phyloP scores from a whole-genome alignment of 2,329 filamentous ascomycete genomes.

The Fusarium sp. region DNA sequence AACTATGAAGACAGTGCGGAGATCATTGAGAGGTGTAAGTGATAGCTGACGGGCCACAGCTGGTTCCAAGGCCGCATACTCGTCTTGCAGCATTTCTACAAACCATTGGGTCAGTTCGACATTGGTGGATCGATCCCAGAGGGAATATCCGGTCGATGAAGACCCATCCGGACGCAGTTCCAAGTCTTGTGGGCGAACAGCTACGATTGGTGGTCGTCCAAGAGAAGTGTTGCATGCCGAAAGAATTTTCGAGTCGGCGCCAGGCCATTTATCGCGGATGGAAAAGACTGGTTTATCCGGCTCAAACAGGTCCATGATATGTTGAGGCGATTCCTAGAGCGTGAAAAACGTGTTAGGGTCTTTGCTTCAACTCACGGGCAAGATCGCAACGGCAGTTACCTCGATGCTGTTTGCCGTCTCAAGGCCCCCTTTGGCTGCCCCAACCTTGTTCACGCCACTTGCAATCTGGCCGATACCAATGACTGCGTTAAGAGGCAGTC shows the following conservation, averaged over 20 bases:
- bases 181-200: constrained; percentile 13
- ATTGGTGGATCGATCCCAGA: constrained; percentile 7
- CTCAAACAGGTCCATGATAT: constrained; percentile 12
- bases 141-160: neutral
- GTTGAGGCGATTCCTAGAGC: neutral
- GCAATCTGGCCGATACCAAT: constrained; percentile 2
- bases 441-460: constrained; percentile 7
- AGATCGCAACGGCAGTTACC: neutral
- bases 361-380: neutral
- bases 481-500: constrained; percentile 17
- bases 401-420: constrained; percentile 13
- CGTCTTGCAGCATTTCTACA: constrained; percentile 25
- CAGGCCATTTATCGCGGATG: constrained; percentile 19
- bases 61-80: constrained; percentile 12
- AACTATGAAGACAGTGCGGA: constrained; percentile 26
- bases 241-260: constrained; percentile 14
- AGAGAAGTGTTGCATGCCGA: neutral
- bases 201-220: neutral
- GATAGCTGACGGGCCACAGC: constrained; percentile 16
- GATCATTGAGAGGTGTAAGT: constrained; percentile 20
- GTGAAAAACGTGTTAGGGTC: neutral
- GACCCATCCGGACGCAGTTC: constrained; percentile 8
- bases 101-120: constrained; percentile 14
- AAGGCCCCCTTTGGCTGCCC: constrained; percentile 4
- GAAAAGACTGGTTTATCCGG: constrained; percentile 10